These are phyloP conservation scores for Sclerotinia sclerotiorum DNA, from an alignment of 2,329 filamentous ascomycete genomes.

Conservation along the genomic window DNA sequence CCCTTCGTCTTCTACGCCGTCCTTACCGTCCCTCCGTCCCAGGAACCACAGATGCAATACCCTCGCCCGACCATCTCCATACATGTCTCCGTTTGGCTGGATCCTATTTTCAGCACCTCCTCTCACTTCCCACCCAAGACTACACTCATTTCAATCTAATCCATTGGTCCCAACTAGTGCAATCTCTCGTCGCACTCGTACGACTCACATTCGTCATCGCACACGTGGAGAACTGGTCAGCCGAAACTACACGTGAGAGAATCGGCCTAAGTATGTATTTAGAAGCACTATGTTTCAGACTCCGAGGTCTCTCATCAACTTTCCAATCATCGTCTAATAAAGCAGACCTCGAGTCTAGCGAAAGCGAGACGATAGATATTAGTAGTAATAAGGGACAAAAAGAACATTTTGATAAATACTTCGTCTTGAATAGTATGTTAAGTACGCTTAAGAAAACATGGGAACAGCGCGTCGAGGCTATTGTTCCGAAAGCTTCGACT, in stretches of 20 bases:
- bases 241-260: slow-evolving; percentile 30
- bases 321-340: not conserved
- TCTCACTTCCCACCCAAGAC: slow-evolving; percentile 31
- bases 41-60: not conserved
- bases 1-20: slow-evolving; percentile 32
- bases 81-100: slow-evolving; percentile 24
- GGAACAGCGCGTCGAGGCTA: not conserved
- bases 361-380: not conserved
- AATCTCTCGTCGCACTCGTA: slow-evolving; percentile 31
- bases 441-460: slow-evolving; percentile 12
- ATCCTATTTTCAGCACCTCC: slow-evolving; percentile 34
- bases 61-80: slow-evolving; percentile 10
- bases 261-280: slow-evolving; percentile 38
- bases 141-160: slow-evolving; percentile 31
- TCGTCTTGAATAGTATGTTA: not conserved
- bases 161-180: slow-evolving; percentile 32
- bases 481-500: not conserved
- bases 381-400: not conserved
- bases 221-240: slow-evolving; percentile 31
- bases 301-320: slow-evolving; percentile 27
- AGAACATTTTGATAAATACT: not conserved
- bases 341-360: not conserved
- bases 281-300: slow-evolving; percentile 36
- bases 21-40: slow-evolving; percentile 30
- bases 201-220: slow-evolving; percentile 38